phyloP scores from a whole-genome alignment of 257 asterid genomes.

The Rehmannia glutinosa region DNA sequence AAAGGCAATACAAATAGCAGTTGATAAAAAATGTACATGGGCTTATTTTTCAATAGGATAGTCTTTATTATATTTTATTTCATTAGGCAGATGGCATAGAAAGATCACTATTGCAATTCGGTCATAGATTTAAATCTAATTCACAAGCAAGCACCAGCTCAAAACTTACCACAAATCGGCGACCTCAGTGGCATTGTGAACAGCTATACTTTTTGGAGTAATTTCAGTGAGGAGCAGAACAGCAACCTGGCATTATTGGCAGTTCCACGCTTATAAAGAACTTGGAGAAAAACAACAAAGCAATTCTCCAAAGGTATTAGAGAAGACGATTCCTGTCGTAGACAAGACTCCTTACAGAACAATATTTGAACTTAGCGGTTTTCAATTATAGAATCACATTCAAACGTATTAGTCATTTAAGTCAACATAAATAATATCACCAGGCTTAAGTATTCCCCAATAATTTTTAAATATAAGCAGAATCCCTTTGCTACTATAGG shows the following conservation, averaged over 20 bases:
- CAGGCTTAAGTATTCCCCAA: background rate
- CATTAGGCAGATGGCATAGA: background rate
- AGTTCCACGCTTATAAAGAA: constrained; percentile 15
- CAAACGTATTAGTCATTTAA: background rate
- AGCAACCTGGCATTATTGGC: constrained; percentile 57
- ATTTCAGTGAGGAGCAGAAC: constrained; percentile 97
- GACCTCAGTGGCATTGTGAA: constrained; percentile 95
- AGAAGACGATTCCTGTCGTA: background rate
- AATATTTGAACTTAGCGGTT: background rate
- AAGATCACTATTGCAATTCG: background rate
- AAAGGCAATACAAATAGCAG: constrained; percentile 36
- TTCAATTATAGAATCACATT: background rate
- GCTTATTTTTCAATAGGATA: background rate
- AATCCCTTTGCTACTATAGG: background rate
- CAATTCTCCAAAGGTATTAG: background rate
- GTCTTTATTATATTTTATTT: background rate
- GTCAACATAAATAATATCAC: background rate
- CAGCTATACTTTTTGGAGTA: constrained; percentile 98
- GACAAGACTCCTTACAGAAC: background rate
- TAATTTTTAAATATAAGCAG: background rate
- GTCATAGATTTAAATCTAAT: constrained; percentile 1
- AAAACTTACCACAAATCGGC: constrained; percentile 93
- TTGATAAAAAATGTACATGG: constrained; percentile 19
- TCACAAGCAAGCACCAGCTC: constrained; percentile 16
- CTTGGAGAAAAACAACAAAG: constrained; percentile 2